A percentile compares a stretch with the other conserved stretches of the same genome.
phyloP scores from a whole-genome alignment of 129 eudicot genomes.

The Rutidosis leptorrhynchoides region DNA sequence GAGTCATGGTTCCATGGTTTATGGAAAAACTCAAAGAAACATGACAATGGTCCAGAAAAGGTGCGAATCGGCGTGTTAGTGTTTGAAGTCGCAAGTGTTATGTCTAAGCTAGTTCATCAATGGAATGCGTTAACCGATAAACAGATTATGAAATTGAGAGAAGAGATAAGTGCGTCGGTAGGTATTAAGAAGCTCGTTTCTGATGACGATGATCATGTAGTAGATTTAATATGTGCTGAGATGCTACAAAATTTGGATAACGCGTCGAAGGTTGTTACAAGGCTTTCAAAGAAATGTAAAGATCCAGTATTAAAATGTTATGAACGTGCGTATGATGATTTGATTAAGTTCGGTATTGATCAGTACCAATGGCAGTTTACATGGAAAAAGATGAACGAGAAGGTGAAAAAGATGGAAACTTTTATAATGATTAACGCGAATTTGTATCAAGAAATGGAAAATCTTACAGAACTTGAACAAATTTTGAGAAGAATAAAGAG shows the following conservation, averaged over 20 bases:
- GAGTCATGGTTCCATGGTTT: slow-evolving; percentile 73
- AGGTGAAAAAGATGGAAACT: slow-evolving; percentile 69
- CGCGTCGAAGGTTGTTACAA: slow-evolving; percentile 45
- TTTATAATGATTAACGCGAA: slow-evolving; percentile 45
- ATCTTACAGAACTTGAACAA: slow-evolving; percentile 69
- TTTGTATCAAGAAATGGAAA: slow-evolving; percentile 77
- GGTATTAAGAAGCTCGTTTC: slow-evolving; percentile 71
- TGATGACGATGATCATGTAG: slow-evolving; percentile 59
- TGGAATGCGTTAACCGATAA: slow-evolving; percentile 67
- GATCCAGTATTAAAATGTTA: slow-evolving; percentile 56
- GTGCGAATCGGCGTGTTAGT: slow-evolving; percentile 55
- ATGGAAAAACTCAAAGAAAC: slow-evolving; percentile 56
- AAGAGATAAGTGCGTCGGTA: slow-evolving; percentile 52
- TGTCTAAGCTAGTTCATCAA: slow-evolving; percentile 65
- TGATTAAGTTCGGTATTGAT: slow-evolving; percentile 49
- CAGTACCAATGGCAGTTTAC: slow-evolving; percentile 62
- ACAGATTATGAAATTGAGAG: slow-evolving; percentile 55
- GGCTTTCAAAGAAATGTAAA: slow-evolving; percentile 61
- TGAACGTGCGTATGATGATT: slow-evolving; percentile 55
- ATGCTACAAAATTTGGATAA: slow-evolving; percentile 53
- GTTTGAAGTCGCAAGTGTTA: slow-evolving; percentile 75
- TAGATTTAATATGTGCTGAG: slow-evolving; percentile 54
- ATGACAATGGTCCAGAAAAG: slow-evolving; percentile 39
- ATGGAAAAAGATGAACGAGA: slow-evolving; percentile 62
- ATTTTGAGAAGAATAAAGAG: slow-evolving; percentile 57